Base-by-base conservation (phyloP, 1,284 basidiomycete species). In the Fomitopsis betulina region DNA sequence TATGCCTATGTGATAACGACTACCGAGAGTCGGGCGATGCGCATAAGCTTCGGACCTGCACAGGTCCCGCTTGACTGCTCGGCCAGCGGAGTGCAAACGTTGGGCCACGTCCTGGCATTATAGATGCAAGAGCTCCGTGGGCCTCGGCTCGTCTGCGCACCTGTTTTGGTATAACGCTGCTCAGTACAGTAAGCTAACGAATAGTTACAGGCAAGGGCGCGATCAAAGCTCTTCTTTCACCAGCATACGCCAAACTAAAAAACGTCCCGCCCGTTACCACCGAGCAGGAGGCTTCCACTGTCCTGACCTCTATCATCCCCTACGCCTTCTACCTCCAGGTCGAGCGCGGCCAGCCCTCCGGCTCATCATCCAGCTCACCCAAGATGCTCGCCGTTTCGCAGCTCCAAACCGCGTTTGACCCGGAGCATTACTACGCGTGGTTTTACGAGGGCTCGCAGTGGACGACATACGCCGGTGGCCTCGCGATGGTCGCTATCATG, bases 391-490 rank as follows among this genome's bases (percentile, higher is more conserved):
- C 87, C 64, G 84, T 99, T 71, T 89, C 90, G 59, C 90, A 86
- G 62, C 81, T 86, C 72, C 97, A 98, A 72, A 33, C 49, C 19
- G 75, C 83, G 63, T 96, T 96, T 72, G 74, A 78, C n/a, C 76
- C 82, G 2, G 84, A 88, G 8, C 86, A 87, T 58, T 93, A 94
- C 75, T 99, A 93, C 72, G 95, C 91, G 19, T 99, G 96, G 96
- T 94, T 99, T 75, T 95, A 94, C 74, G 94, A 97, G 63, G 94
- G 95, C 40, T 91, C 91, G 3, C 94, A 98, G 70, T 88, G 94
- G 80, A 93, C 89, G 63, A 94, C 93, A 13, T 95, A 96, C 68
- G 83, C 95, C n/a, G 94, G 94, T 38, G 96, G 93, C 12, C 77
- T 91, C 23, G 87, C 87, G 35, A 96, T 99, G 93, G 94, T 99